Percentiles rank a stretch among this genome's conserved stretches.
Conservation (phyloP, 345 rosid genomes). For the Gossypium anomalum region DNA sequence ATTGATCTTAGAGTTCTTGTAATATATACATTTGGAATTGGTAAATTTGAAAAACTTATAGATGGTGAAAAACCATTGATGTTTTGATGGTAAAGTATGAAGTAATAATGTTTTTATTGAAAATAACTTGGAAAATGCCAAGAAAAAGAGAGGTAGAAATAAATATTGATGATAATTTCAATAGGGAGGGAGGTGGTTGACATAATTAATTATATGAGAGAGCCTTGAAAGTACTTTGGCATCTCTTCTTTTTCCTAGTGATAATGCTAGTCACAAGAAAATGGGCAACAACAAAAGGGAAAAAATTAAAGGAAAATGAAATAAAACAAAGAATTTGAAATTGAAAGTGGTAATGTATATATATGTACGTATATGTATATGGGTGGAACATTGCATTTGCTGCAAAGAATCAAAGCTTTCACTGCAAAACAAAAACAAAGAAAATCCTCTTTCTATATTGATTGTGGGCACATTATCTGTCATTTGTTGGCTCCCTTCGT, state of each 20-base stretch:
- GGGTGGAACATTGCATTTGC: constrained; percentile 22
- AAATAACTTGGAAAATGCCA: neutral
- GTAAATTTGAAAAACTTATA: neutral
- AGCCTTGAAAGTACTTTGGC: constrained; percentile 15
- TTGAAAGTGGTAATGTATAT: neutral
- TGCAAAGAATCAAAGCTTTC: constrained; percentile 38
- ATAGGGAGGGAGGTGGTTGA: constrained; percentile 25
- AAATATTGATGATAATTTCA: constrained; percentile 32
- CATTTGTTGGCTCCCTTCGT: constrained; percentile 16
- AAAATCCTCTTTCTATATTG: constrained; percentile 17
- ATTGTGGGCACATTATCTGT: constrained; percentile 34
- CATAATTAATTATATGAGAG: constrained; percentile 23
- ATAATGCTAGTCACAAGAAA: constrained; percentile 32
- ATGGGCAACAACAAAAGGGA: neutral
- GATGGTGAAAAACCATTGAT: neutral
- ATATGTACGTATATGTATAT: constrained; percentile 20
- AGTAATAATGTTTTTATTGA: neutral
- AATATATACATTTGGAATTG: neutral
- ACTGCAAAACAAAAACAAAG: constrained; percentile 26
- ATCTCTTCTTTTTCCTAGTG: constrained; percentile 14
- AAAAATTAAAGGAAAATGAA: neutral
- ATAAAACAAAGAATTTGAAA: neutral
- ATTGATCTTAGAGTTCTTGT: too few relatives aligned
- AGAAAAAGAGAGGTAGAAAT: constrained; percentile 3
- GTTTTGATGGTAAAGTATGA: neutral